Conservation (phyloP, 352 stramenopile species). For the Blastocystis sp. region DNA sequence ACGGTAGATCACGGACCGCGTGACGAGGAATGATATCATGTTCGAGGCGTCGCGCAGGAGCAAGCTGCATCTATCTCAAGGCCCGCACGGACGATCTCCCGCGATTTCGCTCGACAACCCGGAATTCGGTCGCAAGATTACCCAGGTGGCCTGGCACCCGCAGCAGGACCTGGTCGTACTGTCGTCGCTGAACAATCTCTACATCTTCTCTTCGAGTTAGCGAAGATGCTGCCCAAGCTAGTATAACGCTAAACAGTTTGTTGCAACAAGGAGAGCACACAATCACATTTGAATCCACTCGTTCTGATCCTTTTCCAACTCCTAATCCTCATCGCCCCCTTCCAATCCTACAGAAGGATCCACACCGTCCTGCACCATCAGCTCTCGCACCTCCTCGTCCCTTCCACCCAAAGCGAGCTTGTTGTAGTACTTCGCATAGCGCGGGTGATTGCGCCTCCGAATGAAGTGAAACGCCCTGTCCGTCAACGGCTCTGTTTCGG, state of each 20-base stretch:
- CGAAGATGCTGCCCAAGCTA: neutral
- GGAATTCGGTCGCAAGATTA: constrained; percentile 80
- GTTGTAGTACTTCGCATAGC: constrained; percentile 35
- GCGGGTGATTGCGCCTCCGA: constrained; percentile 13
- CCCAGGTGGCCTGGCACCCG: constrained; percentile 80
- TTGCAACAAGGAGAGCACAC: neutral
- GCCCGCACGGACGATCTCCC: neutral
- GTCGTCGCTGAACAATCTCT: constrained; percentile 79
- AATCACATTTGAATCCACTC: constrained; percentile 21
- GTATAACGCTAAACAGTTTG: neutral
- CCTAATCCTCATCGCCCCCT: neutral
- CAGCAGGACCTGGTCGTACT: constrained; percentile 79
- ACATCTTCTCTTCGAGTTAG: constrained; percentile 76
- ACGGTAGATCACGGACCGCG: constrained; percentile 48
- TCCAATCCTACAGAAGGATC: neutral
- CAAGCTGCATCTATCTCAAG: neutral
- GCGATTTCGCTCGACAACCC: constrained; percentile 13
- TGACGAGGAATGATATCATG: constrained; percentile 33
- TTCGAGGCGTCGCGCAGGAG: constrained; percentile 28
- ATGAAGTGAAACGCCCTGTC: neutral
- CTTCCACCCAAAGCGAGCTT: neutral
- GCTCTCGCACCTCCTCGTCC: neutral
- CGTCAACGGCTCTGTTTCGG: neutral
- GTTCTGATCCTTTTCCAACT: constrained; percentile 20
- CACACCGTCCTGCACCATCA: constrained; percentile 7